Evolutionary conservation across 441 rosid genomes (phyloP).

Genomic region (Arabidopsis lyrata): DNA sequence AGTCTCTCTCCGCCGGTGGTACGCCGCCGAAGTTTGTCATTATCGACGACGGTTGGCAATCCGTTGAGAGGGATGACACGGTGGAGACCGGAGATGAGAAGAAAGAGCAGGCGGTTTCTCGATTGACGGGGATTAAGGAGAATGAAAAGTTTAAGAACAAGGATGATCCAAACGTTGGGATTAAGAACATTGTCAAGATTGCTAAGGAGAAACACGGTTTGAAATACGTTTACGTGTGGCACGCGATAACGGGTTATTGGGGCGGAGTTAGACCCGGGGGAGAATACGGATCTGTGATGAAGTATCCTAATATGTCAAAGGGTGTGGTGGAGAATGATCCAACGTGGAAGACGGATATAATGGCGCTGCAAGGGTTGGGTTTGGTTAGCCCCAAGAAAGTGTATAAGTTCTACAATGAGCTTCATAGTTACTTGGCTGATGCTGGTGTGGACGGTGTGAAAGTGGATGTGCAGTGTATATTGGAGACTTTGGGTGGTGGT

Average conservation of each 20-base stretch:
- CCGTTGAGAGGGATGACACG: slow-evolving; percentile 65
- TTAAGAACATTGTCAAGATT: slow-evolving; percentile 65
- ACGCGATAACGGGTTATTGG: slow-evolving; percentile 96
- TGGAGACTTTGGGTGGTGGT: slow-evolving; percentile 90
- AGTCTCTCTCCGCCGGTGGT: slow-evolving; percentile 69
- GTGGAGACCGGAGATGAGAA: slow-evolving; percentile 24
- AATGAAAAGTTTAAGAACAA: slow-evolving; percentile 76
- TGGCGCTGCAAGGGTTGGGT: slow-evolving; percentile 84
- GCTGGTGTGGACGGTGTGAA: slow-evolving; percentile 96
- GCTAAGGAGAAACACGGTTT: slow-evolving; percentile 74
- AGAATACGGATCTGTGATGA: slow-evolving; percentile 73
- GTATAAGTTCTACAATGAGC: slow-evolving; percentile 70
- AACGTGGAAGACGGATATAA: slow-evolving; percentile 66
- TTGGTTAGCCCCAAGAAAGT: slow-evolving; percentile 76
- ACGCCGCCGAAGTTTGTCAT: slow-evolving; percentile 87
- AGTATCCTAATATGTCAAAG: slow-evolving; percentile 66
- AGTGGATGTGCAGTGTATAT: slow-evolving; percentile 86
- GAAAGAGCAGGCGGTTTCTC: slow-evolving; percentile 46
- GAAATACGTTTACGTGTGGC: slow-evolving; percentile 92
- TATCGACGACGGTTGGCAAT: slow-evolving; percentile 98
- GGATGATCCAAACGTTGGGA: slow-evolving; percentile 71
- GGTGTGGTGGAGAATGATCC: slow-evolving; percentile 87
- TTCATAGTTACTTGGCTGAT: slow-evolving; percentile 78
- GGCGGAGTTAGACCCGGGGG: slow-evolving; percentile 92
- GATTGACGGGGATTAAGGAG: slow-evolving; percentile 81